These are phyloP conservation scores for Backusella liffmaniae DNA, from an alignment of 192 early-diverging fungal genomes.

Conservation along the genomic window DNA sequence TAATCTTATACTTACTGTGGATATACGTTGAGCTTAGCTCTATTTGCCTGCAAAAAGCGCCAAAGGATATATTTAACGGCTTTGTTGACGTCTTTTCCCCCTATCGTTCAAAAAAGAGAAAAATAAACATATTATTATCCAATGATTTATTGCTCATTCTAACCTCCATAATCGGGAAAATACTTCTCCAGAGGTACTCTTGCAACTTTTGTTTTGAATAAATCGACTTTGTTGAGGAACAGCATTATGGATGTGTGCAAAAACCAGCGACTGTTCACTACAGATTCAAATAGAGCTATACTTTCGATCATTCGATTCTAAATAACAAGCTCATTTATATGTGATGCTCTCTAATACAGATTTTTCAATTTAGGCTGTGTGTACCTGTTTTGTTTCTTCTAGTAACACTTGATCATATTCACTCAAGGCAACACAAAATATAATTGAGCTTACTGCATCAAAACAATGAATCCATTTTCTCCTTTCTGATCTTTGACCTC, in stretches of 20 bases:
- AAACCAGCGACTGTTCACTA: constrained; percentile 94
- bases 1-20: constrained; percentile 58
- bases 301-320: constrained; percentile 94
- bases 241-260: constrained; percentile 88
- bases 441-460: constrained; percentile 85
- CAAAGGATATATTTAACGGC: constrained; percentile 88
- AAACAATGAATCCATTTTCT: constrained; percentile 90
- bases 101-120: constrained; percentile 8
- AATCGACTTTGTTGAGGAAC: constrained; percentile 93
- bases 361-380: not conserved
- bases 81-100: constrained; percentile 76
- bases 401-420: constrained; percentile 93
- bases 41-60: constrained; percentile 84
- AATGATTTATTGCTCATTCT: constrained; percentile 4
- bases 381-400: constrained; percentile 76
- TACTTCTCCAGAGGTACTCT: constrained; percentile 75
- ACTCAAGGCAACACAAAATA: constrained; percentile 90
- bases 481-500: constrained; percentile 81
- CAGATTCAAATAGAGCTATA: constrained; percentile 85
- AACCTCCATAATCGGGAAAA: constrained; percentile 82
- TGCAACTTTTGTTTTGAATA: constrained; percentile 80
- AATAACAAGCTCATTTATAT: not conserved
- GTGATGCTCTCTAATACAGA: not conserved
- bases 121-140: not conserved
- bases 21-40: constrained; percentile 79